Evolutionary conservation across 2,329 filamentous ascomycete species (phyloP).

Genomic region (Ophiostoma montium): DNA sequence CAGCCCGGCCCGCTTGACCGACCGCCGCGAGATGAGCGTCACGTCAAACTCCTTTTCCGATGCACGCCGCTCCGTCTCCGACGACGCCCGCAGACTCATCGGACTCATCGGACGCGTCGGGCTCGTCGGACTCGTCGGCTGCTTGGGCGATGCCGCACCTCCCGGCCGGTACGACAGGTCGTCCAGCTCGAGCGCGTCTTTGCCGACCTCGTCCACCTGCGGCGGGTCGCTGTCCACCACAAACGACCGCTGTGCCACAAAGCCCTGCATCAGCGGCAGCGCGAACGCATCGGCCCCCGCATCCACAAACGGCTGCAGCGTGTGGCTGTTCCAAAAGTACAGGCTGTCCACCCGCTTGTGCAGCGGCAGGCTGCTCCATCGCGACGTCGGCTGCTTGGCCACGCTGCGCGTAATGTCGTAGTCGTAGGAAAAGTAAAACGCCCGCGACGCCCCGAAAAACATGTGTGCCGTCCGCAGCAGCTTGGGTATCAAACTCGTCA

Average conservation of each 20-base stretch:
- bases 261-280: constrained; percentile 83
- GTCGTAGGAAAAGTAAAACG: constrained; percentile 94
- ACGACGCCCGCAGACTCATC: constrained; percentile 4
- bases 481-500: constrained; percentile 59
- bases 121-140: too few relatives aligned
- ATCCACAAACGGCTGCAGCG: constrained; percentile 60
- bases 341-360: constrained; percentile 58
- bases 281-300: constrained; percentile 57
- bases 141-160: constrained; percentile 9
- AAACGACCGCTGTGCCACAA: constrained; percentile 77
- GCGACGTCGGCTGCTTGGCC: constrained; percentile 21
- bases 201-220: constrained; percentile 32
- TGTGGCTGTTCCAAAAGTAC: constrained; percentile 84
- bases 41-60: constrained; percentile 53
- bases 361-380: constrained; percentile 43
- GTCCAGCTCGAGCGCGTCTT: constrained; percentile 30
- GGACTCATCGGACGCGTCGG: too few relatives aligned
- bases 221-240: constrained; percentile 50
- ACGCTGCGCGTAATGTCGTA: constrained; percentile 69
- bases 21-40: constrained; percentile 85
- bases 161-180: constrained; percentile 15
- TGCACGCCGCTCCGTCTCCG: constrained; percentile 20
- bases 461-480: constrained; percentile 71
- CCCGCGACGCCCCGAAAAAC: constrained; percentile 66
- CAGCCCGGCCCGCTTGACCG: constrained; percentile 70